Conservation (phyloP, 495 filamentous ascomycete species). For the Zalerion maritima region DNA sequence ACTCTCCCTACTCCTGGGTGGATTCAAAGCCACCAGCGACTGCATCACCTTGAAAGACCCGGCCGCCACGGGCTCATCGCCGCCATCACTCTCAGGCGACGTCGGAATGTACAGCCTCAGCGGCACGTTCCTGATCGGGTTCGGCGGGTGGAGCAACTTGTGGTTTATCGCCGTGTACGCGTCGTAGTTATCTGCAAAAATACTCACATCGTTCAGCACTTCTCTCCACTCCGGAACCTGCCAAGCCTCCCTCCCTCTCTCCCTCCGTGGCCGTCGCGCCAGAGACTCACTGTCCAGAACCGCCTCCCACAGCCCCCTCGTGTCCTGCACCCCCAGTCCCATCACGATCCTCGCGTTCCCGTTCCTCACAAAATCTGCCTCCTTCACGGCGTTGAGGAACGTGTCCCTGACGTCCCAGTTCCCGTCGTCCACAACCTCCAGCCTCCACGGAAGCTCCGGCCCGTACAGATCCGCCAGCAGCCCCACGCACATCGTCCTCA, state of each 20-base stretch:
- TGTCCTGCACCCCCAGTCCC: constrained; percentile 78
- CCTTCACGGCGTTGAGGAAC: constrained; percentile 89
- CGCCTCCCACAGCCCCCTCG: constrained; percentile 71
- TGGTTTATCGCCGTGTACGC: constrained; percentile 60
- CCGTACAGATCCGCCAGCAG: constrained; percentile 76
- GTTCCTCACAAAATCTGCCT: constrained; percentile 84
- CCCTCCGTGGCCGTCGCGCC: no score
- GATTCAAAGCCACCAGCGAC: constrained; percentile 43
- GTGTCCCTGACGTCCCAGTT: constrained; percentile 74
- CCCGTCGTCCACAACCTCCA: constrained; percentile 41
- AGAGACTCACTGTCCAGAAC: constrained; percentile 55
- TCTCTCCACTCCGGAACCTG: no score
- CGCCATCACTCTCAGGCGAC: constrained; percentile 30
- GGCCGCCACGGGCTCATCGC: constrained; percentile 16
- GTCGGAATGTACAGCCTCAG: constrained; percentile 80
- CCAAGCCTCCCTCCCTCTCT: no score
- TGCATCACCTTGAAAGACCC: constrained; percentile 56
- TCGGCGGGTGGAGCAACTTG: constrained; percentile 62
- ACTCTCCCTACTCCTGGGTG: constrained; percentile 29
- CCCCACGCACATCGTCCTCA: constrained; percentile 68
- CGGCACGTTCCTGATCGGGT: constrained; percentile 66
- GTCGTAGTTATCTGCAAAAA: constrained; percentile 51
- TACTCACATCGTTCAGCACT: no score
- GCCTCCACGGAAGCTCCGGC: constrained; percentile 55
- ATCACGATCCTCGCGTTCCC: constrained; percentile 88